Base-by-base conservation (phyloP, 1,139 yeast species). In the Blastobotrys illinoisensis region DNA sequence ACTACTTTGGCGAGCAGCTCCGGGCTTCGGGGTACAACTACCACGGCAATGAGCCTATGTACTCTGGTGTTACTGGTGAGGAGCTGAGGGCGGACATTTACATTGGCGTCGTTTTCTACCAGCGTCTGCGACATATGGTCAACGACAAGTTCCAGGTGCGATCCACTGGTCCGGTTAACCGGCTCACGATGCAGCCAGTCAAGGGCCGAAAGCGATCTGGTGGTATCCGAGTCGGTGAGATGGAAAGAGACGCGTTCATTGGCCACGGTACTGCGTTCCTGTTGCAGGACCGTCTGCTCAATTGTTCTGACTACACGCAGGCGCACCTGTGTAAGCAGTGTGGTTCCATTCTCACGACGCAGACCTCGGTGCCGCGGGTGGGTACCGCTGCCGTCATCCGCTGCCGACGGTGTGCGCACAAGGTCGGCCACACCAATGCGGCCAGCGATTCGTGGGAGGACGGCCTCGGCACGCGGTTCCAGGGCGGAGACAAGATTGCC, bases 151-250 rank as follows among this genome's bases (percentile, higher is more conserved):
- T 89, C 86, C 99, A 95, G 77, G 99, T 93, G 55, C 86, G 99
- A 76, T 88, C 97, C 5, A 93, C 99, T 16, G 99, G 99, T 68
- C 98, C 99, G 5, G 98, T 93, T 44, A 91, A 91, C 73, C 83
- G 95, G 43, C 80, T 93, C 67, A 95, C 99, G 16, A 91, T 93
- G 97, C 99, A 93, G 78, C 99, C 99, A 49, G 99, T 93, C 57
- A 93, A 95, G 77, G 99, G 99, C 67, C 86, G 99, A 77, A 95
- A 93, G 84, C 85, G 99, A 76, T 85, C 87, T 62, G 99, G 99
- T 75, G 99, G 99, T 86, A 93, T 93, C 65, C 96, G 99, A 80
- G 96, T 93, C 46, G 99, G 99, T 71, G 99, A 93, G 74, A 93
- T 93, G 99, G 99, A 93, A 76, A 88, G 99, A 77, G 99, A 93